phyloP scores from a whole-genome alignment of 768 basidiomycete genomes.

The Serendipita vermifera region DNA sequence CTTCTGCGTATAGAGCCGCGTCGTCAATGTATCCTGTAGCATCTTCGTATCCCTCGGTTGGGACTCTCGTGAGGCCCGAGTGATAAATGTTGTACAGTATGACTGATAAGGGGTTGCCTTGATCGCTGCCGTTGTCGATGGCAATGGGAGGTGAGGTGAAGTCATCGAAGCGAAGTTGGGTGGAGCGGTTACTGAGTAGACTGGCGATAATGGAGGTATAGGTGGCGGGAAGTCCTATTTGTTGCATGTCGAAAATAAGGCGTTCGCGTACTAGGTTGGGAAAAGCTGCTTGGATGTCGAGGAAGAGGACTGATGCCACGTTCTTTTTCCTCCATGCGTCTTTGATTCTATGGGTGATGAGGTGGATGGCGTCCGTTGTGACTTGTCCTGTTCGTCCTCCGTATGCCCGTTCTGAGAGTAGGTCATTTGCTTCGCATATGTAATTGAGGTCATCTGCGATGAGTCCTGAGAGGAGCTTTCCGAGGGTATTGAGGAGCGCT shows the following conservation, averaged over 20 bases:
- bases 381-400: constrained; percentile 14
- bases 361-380: constrained; percentile 12
- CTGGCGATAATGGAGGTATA: neutral
- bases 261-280: constrained; percentile 8
- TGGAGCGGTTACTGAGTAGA: constrained; percentile 5
- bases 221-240: constrained; percentile 7
- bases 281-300: constrained; percentile 13
- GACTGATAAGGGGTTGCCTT: constrained; percentile 15
- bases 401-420: constrained; percentile 15
- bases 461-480: constrained; percentile 6
- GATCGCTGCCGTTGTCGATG: constrained; percentile 10
- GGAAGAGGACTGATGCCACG: neutral
- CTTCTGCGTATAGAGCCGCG: neutral
- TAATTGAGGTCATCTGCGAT: neutral
- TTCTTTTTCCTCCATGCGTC: constrained; percentile 10
- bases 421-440: constrained; percentile 1
- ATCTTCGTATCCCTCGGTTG: neutral
- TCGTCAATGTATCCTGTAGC: constrained; percentile 13
- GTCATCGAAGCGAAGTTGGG: constrained; percentile 6
- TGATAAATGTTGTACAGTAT: constrained; percentile 16
- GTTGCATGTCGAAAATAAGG: constrained; percentile 13
- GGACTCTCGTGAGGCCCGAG: constrained; percentile 12
- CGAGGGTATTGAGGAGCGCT: constrained; percentile 9
- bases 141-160: neutral
- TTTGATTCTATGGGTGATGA: constrained; percentile 6